Conservation (phyloP, 176 grass and related monocot species). For the Lolium multiflorum region DNA sequence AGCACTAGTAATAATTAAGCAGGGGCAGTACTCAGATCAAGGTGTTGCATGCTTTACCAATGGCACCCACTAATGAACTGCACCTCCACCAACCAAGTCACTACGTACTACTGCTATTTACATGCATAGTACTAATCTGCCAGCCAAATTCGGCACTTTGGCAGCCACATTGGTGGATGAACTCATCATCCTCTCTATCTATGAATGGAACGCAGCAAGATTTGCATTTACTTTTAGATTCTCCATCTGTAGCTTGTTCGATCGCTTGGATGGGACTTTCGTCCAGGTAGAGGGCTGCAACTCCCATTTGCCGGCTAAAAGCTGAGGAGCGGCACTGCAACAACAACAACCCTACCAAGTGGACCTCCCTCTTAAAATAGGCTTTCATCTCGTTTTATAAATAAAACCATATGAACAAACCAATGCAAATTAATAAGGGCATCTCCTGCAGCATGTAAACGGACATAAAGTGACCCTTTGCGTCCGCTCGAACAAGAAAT, state of each 20-base stretch:
- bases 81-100: neutral
- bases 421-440: no score
- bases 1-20: neutral
- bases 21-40: neutral
- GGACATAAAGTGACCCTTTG: no score
- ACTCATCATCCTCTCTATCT: neutral
- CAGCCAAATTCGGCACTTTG: neutral
- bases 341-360: no score
- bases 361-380: no score
- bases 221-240: constrained; percentile 14
- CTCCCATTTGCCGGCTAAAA: no score
- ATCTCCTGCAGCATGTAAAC: no score
- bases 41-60: neutral
- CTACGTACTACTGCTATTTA: no score
- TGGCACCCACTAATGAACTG: neutral
- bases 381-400: no score
- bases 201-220: constrained; percentile 5
- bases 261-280: constrained; percentile 2
- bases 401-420: no score
- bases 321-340: no score
- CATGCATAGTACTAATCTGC: neutral
- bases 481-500: no score
- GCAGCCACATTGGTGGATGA: neutral
- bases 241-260: neutral
- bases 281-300: neutral